Evolutionary conservation across 208 protist species (phyloP), one percentile per base, ranked within the genome.

Genomic region (Acanthamoeba sp.): DNA sequence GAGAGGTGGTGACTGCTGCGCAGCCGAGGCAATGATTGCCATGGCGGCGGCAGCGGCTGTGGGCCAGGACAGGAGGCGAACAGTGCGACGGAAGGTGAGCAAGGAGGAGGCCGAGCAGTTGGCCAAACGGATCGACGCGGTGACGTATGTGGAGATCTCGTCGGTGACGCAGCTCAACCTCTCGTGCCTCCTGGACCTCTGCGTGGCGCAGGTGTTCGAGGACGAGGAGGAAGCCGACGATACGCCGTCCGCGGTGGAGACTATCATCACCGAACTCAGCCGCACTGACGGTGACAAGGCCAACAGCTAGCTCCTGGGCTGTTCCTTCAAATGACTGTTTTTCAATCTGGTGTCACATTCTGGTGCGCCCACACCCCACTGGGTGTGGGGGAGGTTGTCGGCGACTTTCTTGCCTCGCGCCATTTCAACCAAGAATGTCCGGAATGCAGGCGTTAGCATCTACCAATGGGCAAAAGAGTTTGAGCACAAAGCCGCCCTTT

Each of bases 111-210:
- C 40, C 40, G 59, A 87, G 92, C 82, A 45, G 96, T 95, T 34
- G 76, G 92, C 93, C n/a, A 95, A 98, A 22, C 80, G 97, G 27
- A 98, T 99, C 90, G 91, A 93, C 38, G 97, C 97, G 50, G 85
- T 96, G 27, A 95, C 96, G 32, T 98, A 99, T 94, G 40, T 98
- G 12, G 98, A 99, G 91, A 98, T 98, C 95, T 98, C 96, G 45
- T 98, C 98, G 27, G 91, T 97, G 24, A 98, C 96, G 34, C 98
- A 99, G 92, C 93, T 97, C 5, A 95, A 95, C 93, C 91, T 98
- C 10, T 98, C 98, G 84, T 73, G 32, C 55, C 96, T 98, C 24
- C 98, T 98, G 57, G 97, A 98, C 2, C 66, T 78, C 5, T 78
- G 66, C 66, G 66, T 78, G 36, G 29, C 66, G 66, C 66, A 78